Evolutionary conservation across 257 asterid species (phyloP), one percentile per base, ranked within the genome.

Genomic region (Scutellaria minor): DNA sequence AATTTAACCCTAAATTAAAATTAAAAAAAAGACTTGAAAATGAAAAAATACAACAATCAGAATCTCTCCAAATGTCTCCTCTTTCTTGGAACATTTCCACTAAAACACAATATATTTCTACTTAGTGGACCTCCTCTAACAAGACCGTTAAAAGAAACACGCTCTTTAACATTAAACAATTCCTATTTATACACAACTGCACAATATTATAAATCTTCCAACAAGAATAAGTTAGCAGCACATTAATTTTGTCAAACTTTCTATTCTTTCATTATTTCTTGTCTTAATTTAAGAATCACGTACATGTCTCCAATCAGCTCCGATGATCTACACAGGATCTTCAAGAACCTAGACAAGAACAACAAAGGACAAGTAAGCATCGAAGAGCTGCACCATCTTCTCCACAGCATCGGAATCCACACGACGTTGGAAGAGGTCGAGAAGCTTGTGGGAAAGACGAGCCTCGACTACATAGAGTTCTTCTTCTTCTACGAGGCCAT

Each of bases 391-490:
- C 83, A 68, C 77, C 74, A 70, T 13, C 82, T 86, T 18, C 87
- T 86, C 2, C 80, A 78, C 9, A 71, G 37, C 6, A 22, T 82
- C 2, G 90, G 90, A 0, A 69, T 80, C 45, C 80, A 59, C 15
- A 53, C 90, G 6, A 76, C 76, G 11, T n/a, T 57, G 14, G 93
- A 90, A 0, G 97, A 90, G 61, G 81, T 90, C 37, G 84, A 90
- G 46, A 68, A 68, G 27, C 48, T 88, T 14, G 84, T 85, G 0
- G 93, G 93, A 0, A 66, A 62, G 8, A 48, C 64, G 7, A 84
- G 54, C 55, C 83, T 90, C 13, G 84, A 81, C 37, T 74, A 61
- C 70, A 27, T 82, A 7, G 88, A 85, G 71, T 90, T 90, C 53
- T 40, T 83, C 56, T 78, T 85, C 79, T 90, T 90, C 81, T 83